Percentiles rank a stretch among this genome's conserved stretches.
These are phyloP conservation scores for Grosmannia clavigera DNA, from an alignment of 2,329 filamentous ascomycete genomes.

Conservation along the genomic window DNA sequence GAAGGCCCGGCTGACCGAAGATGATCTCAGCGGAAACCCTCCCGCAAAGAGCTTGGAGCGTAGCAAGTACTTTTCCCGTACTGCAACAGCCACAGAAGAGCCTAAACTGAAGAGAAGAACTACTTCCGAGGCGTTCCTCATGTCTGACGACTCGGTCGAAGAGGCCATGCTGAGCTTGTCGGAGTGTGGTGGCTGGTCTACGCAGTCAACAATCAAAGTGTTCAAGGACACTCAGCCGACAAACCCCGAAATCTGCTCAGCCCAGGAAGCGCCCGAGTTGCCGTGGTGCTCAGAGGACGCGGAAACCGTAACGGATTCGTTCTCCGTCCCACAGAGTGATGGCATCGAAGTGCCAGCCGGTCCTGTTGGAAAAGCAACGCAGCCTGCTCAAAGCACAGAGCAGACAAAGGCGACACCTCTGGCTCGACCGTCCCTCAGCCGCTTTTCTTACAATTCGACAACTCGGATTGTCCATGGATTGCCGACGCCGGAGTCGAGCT, in stretches of 20 bases:
- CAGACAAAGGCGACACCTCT: constrained; percentile 1
- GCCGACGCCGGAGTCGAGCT: constrained; percentile 25
- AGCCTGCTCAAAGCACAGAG: background rate
- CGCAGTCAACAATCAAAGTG: constrained; percentile 20
- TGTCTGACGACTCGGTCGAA: constrained; percentile 46
- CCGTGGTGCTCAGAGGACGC: background rate
- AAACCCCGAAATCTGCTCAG: background rate
- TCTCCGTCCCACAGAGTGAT: constrained; percentile 4
- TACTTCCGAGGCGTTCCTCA: constrained; percentile 29
- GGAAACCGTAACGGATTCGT: background rate
- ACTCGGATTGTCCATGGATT: constrained; percentile 26
- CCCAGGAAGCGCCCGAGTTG: background rate
- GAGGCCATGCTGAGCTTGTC: constrained; percentile 39
- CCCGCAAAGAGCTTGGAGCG: constrained; percentile 21
- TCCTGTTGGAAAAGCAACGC: background rate
- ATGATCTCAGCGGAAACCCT: constrained; percentile 17
- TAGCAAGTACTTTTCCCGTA: constrained; percentile 42
- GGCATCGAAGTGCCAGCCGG: constrained; percentile 10
- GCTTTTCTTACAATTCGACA: constrained; percentile 11
- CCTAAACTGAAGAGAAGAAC: background rate
- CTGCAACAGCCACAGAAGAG: constrained; percentile 6
- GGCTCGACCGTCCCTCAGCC: constrained; percentile 8
- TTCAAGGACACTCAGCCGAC: constrained; percentile 27
- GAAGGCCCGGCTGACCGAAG: constrained; percentile 42
- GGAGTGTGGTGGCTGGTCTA: constrained; percentile 36